phyloP scores from a whole-genome alignment of 768 basidiomycete genomes.

The Suillus bovinus region DNA sequence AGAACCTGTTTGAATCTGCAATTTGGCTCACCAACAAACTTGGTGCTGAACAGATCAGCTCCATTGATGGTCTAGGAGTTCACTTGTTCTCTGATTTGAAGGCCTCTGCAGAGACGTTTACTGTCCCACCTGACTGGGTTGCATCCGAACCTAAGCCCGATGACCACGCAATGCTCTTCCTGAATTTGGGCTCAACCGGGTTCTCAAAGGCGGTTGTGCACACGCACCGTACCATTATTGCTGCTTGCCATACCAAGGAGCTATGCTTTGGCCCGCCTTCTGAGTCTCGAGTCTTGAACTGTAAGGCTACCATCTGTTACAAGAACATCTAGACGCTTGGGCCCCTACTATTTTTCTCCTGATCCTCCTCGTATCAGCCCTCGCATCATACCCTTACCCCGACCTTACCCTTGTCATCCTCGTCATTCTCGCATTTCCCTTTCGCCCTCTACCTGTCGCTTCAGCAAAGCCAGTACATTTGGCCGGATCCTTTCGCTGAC shows the following conservation, averaged over 20 bases:
- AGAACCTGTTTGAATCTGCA: conserved; percentile 29
- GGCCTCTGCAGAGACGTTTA: conserved; percentile 13
- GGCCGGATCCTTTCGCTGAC: too few species aligned
- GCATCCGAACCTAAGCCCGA: conserved; percentile 23
- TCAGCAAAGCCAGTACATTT: too few species aligned
- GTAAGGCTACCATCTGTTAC: conserved; percentile 25
- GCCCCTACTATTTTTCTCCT: too few species aligned
- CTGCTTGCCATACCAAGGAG: conserved; percentile 35
- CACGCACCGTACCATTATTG: conserved; percentile 39
- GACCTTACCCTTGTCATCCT: too few species aligned
- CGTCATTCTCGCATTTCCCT: too few species aligned
- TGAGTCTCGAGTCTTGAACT: conserved; percentile 40
- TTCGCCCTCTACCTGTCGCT: too few species aligned
- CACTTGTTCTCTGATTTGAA: conserved; percentile 26
- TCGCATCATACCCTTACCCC: too few species aligned
- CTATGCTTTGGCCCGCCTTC: conserved; percentile 34
- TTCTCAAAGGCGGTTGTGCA: conserved; percentile 45
- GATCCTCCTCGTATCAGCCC: too few species aligned
- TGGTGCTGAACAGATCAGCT: conserved; percentile 25
- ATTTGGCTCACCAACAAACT: conserved; percentile 33
- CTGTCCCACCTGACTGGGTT: conserved; percentile 15
- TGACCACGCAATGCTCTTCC: conserved; percentile 33
- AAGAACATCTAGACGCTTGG: too few species aligned
- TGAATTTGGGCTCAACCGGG: conserved; percentile 47
- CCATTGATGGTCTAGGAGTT: conserved; percentile 25